These are phyloP conservation scores for Tillandsia leiboldiana DNA, from an alignment of 176 grass and related monocot species.

Conservation along the genomic window DNA sequence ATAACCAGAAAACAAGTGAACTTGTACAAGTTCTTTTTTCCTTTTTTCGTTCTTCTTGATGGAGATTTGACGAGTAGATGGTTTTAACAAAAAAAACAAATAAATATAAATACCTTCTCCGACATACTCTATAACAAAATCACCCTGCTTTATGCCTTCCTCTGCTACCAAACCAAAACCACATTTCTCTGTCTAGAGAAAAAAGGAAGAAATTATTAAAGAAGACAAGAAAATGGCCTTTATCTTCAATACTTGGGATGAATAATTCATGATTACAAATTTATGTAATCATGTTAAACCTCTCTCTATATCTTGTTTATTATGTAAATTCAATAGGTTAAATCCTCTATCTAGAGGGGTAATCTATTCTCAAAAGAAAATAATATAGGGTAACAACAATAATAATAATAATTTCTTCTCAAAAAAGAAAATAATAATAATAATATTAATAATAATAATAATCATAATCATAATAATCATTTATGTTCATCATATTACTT, in stretches of 20 bases:
- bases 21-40: neutral
- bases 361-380: too few species aligned
- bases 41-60: conserved; percentile 11
- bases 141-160: conserved; percentile 86
- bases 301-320: too few species aligned
- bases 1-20: neutral
- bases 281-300: too few species aligned
- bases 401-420: too few species aligned
- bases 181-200: conserved; percentile 90
- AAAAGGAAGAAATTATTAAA: conserved; percentile 9
- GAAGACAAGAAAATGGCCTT: neutral
- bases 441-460: too few species aligned
- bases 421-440: too few species aligned
- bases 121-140: conserved; percentile 96
- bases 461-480: too few species aligned
- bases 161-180: conserved; percentile 78
- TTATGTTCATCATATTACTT: too few species aligned
- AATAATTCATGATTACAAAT: too few species aligned
- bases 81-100: neutral
- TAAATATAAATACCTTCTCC: conserved; percentile 75
- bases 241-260: neutral
- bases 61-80: neutral
- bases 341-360: too few species aligned
- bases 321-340: too few species aligned
- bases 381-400: too few species aligned